Evolutionary conservation across 352 stramenopile species (phyloP), one percentile per base, ranked within the genome.

Genomic region (Phytophthora uliginosa): DNA sequence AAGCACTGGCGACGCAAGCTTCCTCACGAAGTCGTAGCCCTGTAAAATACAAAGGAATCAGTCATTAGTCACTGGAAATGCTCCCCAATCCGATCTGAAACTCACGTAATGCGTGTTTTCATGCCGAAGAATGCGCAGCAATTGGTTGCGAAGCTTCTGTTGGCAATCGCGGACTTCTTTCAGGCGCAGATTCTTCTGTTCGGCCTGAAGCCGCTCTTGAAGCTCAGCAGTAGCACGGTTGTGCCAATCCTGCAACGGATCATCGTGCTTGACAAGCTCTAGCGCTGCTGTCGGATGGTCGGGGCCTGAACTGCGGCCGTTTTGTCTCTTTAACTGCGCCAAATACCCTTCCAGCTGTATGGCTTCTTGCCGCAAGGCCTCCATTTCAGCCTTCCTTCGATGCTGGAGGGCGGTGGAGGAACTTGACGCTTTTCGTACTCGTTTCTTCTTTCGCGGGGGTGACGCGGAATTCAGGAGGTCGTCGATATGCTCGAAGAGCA

Each of bases 161-260:
- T 76, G 66, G n/a, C 64, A 55, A 3, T 40, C 9, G 31, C 61
- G 22, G n/a, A 70, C 53, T 17, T 59, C 52, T 18, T 73, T 73
- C 6, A 79, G 40, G 17, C 59, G 59, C 17, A 40, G 31, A 48
- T 79, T 79, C 6, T 58, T 73, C 7, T 66, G 52, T 33, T 79
- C 61, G 1, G 67, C 51, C 4, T 42, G 47, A 22, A 65, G 57
- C 0, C 66, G 72, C n/a, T 72, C 36, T 34, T 51, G 61, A 12
- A 64, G 73, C 45, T 68, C 42, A 20, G 24, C n/a, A 34, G 56
- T 34, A 9, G 65, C 66, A 6, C 58, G 4, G n/a, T 59, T 18
- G n/a, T 65, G 61, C 65, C 54, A 71, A 15, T 54, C 9, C 8
- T 31, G 10, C 47, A 4, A 31, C 12, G n/a, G 20, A 5, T 26